Evolutionary conservation across 495 filamentous ascomycete genomes (phyloP).

Genomic region (Penicillium nucicola): DNA sequence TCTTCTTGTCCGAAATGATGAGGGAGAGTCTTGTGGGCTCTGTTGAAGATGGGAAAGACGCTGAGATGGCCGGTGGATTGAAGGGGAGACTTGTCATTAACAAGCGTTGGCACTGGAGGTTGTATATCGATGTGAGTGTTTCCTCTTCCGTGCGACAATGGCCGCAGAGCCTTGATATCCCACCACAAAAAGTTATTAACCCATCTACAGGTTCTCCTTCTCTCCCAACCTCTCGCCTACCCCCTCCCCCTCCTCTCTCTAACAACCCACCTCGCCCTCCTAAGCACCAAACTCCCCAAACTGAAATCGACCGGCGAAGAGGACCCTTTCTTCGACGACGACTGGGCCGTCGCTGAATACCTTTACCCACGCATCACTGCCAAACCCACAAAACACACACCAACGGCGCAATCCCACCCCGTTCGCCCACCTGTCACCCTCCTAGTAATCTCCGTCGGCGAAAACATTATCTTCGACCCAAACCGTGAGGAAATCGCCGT

Average conservation of each 20-base stretch:
- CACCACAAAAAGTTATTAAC: not conserved
- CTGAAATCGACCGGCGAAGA: constrained; percentile 84
- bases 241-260: constrained; percentile 89
- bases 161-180: too few relatives aligned
- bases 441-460: constrained; percentile 80
- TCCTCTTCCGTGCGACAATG: not conserved
- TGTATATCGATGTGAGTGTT: constrained; percentile 85
- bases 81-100: constrained; percentile 77
- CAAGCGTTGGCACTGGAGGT: constrained; percentile 86
- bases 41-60: constrained; percentile 16
- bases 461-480: constrained; percentile 93
- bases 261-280: constrained; percentile 92
- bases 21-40: constrained; percentile 77
- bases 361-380: constrained; percentile 61
- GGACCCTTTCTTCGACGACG: constrained; percentile 97
- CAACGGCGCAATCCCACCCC: constrained; percentile 15
- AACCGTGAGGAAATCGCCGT: constrained; percentile 86
- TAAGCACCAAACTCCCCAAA: constrained; percentile 78
- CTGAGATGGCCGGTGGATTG: constrained; percentile 56
- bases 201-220: constrained; percentile 71
- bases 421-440: constrained; percentile 77
- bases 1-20: constrained; percentile 84
- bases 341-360: constrained; percentile 80
- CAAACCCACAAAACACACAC: not conserved
- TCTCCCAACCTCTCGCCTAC: constrained; percentile 87